These are phyloP conservation scores for Lichina pygmaea DNA, from an alignment of 495 filamentous ascomycete genomes.

Conservation along the genomic window DNA sequence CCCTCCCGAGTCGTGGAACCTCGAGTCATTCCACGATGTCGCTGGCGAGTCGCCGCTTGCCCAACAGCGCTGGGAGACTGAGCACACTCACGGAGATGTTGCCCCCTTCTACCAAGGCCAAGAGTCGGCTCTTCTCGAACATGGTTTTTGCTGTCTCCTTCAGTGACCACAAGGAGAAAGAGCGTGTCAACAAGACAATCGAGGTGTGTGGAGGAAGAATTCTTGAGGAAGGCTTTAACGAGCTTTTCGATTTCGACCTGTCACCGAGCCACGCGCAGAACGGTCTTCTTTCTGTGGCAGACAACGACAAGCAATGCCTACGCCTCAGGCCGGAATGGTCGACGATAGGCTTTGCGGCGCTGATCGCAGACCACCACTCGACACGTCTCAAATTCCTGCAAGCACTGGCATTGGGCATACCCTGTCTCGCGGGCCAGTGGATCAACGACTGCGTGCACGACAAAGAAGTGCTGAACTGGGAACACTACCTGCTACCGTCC, in stretches of 20 bases:
- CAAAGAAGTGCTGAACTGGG: slow-evolving; percentile 39
- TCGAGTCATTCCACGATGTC: slow-evolving; percentile 1
- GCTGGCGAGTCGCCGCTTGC: background rate
- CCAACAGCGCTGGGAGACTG: background rate
- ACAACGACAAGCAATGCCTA: slow-evolving; percentile 7
- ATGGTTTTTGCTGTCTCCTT: slow-evolving; percentile 69
- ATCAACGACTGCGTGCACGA: slow-evolving; percentile 40
- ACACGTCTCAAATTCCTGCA: slow-evolving; percentile 89
- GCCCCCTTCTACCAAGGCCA: slow-evolving; percentile 1
- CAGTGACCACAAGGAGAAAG: slow-evolving; percentile 24
- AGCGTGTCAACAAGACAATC: slow-evolving; percentile 22
- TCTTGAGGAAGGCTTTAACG: slow-evolving; percentile 52
- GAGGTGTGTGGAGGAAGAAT: slow-evolving; percentile 41
- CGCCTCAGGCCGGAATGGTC: slow-evolving; percentile 21
- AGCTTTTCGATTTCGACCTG: slow-evolving; percentile 33
- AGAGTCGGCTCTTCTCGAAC: slow-evolving; percentile 26
- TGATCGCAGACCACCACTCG: slow-evolving; percentile 70
- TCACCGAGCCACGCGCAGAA: background rate
- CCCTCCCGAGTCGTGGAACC: slow-evolving; percentile 1
- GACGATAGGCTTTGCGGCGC: slow-evolving; percentile 44
- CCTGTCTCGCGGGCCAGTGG: slow-evolving; percentile 63
- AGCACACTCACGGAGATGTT: background rate
- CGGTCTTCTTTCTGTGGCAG: background rate
- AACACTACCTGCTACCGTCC: slow-evolving; percentile 59
- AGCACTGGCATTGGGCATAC: slow-evolving; percentile 70